Base-by-base conservation (phyloP, 495 filamentous ascomycete species). In the Penicillium canariense region DNA sequence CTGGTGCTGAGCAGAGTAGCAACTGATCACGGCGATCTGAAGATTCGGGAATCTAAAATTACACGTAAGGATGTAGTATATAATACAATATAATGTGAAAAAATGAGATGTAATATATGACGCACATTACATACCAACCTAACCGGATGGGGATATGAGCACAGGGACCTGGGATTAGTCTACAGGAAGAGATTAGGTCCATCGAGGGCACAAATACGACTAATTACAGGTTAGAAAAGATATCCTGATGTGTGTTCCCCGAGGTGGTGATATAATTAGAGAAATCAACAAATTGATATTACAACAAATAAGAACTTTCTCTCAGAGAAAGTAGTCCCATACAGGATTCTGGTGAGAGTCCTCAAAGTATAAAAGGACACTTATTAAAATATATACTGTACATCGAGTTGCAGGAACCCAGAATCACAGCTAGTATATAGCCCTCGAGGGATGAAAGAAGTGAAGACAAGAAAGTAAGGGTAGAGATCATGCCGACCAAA, bases 381-480 rank as follows among this genome's bases (percentile, higher is more conserved):
- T 52, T 50, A 26, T 50, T 4, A 54, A 48, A 36, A 31, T 61
- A 57, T 49, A 31, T 61, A 57, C 45, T 52, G 43, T 60, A 60
- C 54, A 60, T 11, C 9, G 34, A 46, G n/a, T 31, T 17, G 40
- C 8, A 31, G 7, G 38, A 51, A 43, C 7, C n/a, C n/a, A 38
- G 34, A 40, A 27, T n/a, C 15, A 0, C 15, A 43, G 18, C 43
- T 17, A 2, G 32, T 8, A 20, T 10, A 36, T 5, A 14, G 22
- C 22, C n/a, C 49, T 25, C 14, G 10, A 4, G 11, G 22, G 10
- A 49, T 17, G 38, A 18, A 57, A 50, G 31, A 52, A 34, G 34
- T 54, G 39, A 47, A 48, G 32, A 44, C 26, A 38, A 57, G 44
- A 22, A 49, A 27, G 17, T n/a, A 60, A 15, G 17, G 35, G 22